Percentiles rank a stretch among this genome's conserved stretches.
Conservation (phyloP, 257 asterid genomes). For the Voacanga thouarsii region DNA sequence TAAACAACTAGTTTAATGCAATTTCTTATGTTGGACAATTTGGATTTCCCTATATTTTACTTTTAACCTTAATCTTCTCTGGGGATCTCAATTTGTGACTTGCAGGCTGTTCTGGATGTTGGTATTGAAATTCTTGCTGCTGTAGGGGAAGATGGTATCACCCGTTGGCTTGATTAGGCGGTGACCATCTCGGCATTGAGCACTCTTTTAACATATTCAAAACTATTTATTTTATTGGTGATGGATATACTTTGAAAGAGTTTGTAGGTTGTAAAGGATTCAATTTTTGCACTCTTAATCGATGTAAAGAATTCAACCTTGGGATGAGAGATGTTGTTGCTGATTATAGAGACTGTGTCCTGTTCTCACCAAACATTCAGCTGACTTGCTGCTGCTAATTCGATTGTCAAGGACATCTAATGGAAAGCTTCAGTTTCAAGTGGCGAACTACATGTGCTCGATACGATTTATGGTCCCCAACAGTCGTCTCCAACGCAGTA, state of each 20-base stretch:
- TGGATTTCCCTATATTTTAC: too few relatives aligned
- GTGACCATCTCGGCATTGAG: slow-evolving; percentile 7
- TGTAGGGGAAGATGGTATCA: slow-evolving; percentile 87
- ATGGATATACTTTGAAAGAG: slow-evolving; percentile 25
- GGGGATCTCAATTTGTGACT: background rate
- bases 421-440: background rate
- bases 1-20: background rate
- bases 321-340: background rate
- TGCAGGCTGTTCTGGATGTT: slow-evolving; percentile 89
- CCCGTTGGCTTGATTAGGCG: slow-evolving; percentile 92
- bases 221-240: slow-evolving; percentile 19
- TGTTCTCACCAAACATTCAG: background rate
- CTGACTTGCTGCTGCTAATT: background rate
- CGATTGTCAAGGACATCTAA: background rate
- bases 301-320: background rate
- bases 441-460: background rate
- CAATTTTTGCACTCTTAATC: slow-evolving; percentile 21
- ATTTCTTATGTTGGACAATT: background rate
- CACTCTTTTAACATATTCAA: slow-evolving; percentile 2
- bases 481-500: background rate
- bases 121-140: slow-evolving; percentile 85
- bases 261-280: slow-evolving; percentile 25
- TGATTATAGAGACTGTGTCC: background rate
- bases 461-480: background rate
- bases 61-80: background rate